Conservation (phyloP, 73 alveolate genomes). For the Paramecium bursaria region DNA sequence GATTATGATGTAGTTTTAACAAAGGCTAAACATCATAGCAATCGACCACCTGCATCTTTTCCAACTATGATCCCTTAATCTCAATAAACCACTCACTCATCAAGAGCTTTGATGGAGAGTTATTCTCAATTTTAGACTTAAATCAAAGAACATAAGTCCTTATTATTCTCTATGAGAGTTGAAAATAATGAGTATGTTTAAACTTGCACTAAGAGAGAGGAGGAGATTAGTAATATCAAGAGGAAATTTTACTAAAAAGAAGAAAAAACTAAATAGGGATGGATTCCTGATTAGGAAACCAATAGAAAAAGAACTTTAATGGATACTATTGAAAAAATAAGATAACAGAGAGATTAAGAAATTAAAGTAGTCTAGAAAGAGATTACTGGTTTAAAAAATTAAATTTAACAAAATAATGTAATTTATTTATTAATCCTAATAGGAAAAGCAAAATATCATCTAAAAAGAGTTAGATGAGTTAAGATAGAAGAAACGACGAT, state of each 20-base stretch:
- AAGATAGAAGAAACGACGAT: conserved; percentile 47
- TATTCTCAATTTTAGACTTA: not conserved
- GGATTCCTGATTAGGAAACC: conserved; percentile 40
- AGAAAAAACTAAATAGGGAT: conserved; percentile 51
- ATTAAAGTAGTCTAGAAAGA: not conserved
- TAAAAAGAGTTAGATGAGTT: conserved; percentile 42
- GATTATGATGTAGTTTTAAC: conserved; percentile 48
- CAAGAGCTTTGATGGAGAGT: conserved; percentile 30
- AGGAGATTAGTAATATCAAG: not conserved
- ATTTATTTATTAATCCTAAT: too few species aligned
- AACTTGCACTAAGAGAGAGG: not conserved
- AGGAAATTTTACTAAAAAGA: conserved; percentile 22
- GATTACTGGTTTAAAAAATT: not conserved
- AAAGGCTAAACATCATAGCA: conserved; percentile 37
- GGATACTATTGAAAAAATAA: conserved; percentile 21
- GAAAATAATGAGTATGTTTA: conserved; percentile 21
- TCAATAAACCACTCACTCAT: conserved; percentile 18
- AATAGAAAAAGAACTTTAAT: conserved; percentile 23
- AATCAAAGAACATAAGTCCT: conserved; percentile 26
- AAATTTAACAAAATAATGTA: conserved; percentile 35
- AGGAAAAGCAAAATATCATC: not conserved
- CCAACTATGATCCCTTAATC: conserved; percentile 15
- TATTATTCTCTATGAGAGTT: conserved; percentile 29
- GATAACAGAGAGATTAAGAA: conserved; percentile 22
- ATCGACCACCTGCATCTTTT: conserved; percentile 59